Evolutionary conservation across 2,329 filamentous ascomycete genomes (phyloP), one percentile per base, ranked within the genome.

Genomic region (Esteya vermicola): DNA sequence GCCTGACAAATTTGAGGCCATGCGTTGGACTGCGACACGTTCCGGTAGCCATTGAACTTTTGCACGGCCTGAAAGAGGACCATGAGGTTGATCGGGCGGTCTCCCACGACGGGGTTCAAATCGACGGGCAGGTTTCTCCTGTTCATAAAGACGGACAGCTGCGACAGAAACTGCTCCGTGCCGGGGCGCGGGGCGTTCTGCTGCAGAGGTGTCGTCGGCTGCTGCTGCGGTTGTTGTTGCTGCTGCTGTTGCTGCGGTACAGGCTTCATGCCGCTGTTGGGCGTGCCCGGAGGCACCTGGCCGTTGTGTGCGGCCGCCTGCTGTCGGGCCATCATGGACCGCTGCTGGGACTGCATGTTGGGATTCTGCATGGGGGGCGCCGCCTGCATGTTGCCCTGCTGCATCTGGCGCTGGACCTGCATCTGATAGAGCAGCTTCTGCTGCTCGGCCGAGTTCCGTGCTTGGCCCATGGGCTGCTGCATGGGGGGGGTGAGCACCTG

Each of bases 371-470:
- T 52, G 33, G 57, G 55, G 8, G 53, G 52, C 33, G 52, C 56
- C 49, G 57, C 58, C 28, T 65, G 60, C 57, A 68, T 62, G 33
- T 59, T 61, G 33, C 58, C 64, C 47, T 79, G 75, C 45, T 82
- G 76, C 31, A 81, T 70, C 51, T 88, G 83, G 42, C 81, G 75
- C 51, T 93, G 83, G 39, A 93, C 60, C 45, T 84, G 81, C 75
- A 93, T 82, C 50, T 93, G 84, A 52, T 93, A 89, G 36, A 80
- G 68, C 56, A 85, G 71, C 51, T 85, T 81, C 47, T 85, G 78
- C 52, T 84, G 79, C 31, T 84, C 80, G 46, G 82, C 70, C 34
- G 65, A 67, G 50, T 72, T 65, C 41, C 68, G 70, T 38, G 59
- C 64, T 41, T 66, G 64, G 1, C 50, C 47, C 52, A 60, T 58